These are phyloP conservation scores for Cladophialophora psammophila DNA, from an alignment of 2,329 filamentous ascomycete species.

Conservation along the genomic window DNA sequence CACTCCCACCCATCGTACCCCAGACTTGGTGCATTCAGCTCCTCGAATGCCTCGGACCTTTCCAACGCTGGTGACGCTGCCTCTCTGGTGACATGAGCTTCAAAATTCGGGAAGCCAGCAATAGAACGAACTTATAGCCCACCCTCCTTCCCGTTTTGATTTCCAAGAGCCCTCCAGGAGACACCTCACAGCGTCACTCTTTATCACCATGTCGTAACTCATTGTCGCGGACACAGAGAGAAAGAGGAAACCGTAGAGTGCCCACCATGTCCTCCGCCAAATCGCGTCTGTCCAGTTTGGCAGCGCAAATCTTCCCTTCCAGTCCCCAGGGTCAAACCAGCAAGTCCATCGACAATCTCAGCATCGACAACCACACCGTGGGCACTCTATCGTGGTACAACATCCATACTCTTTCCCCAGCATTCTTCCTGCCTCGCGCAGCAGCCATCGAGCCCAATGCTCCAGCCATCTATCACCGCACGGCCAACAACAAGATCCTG, in stretches of 20 bases:
- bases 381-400: slow-evolving; percentile 58
- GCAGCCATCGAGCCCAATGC: slow-evolving; percentile 87
- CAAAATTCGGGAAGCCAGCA: not conserved
- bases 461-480: slow-evolving; percentile 84
- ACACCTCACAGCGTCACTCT: not conserved
- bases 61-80: not conserved
- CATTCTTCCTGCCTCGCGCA: slow-evolving; percentile 83
- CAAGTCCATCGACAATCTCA: slow-evolving; percentile 44
- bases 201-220: slow-evolving; percentile 15
- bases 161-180: not conserved
- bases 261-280: slow-evolving; percentile 68
- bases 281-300: slow-evolving; percentile 67
- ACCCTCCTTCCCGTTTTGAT: not conserved
- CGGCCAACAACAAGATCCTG: slow-evolving; percentile 75
- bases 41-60: not conserved
- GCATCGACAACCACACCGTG: slow-evolving; percentile 53
- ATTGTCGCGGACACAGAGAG: not conserved
- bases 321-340: slow-evolving; percentile 38
- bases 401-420: slow-evolving; percentile 83
- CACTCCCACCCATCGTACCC: not conserved
- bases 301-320: slow-evolving; percentile 49
- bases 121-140: not conserved
- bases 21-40: not conserved
- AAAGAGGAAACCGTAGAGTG: not conserved
- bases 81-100: not conserved